Evolutionary conservation across 2,329 filamentous ascomycete species (phyloP), one percentile per base, ranked within the genome.

Genomic region (Bisporella sp.): DNA sequence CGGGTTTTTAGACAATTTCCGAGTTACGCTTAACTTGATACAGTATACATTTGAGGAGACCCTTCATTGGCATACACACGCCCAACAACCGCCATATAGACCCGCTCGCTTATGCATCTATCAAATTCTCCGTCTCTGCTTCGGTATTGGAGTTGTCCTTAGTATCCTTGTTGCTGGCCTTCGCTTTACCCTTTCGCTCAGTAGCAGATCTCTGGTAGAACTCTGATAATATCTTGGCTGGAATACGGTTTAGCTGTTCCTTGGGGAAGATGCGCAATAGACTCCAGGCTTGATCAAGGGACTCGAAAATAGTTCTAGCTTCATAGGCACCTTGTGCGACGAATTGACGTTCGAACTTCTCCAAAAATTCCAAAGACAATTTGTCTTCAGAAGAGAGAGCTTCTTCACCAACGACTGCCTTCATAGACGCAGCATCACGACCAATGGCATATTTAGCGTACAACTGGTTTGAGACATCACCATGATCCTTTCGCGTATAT

Each of bases 391-490:
- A 81, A 31, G 90, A 96, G 66, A 99, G 73, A 33, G 93, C 93
- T 70, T 99, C 93, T 73, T 99, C 95, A 74, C 93, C 93, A 53
- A 99, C 93, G 70, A 99, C 93, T 54, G 93, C 93, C 77, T 97
- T 99, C 93, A 99, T 99, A 68, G 90, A 87, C 37, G 95, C 92
- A 21, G 93, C 93, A 66, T 99, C 93, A 79, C 92, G 91, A 68
- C 93, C 93, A 68, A 99, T 97, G 70, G 93, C 93, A 70, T 99
- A 99, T 75, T 99, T 99, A 73, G 93, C 93, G 70, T 99, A 99
- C 58, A 99, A 81, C 78, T 99, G 93, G 78, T 99, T 99, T 61
- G 93, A 99, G 46, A 99, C 93, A 73, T 99, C 93, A 62, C 89
- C 89, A 72, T 99, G 93, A 66, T 99, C 95, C 72, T 89, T 91